Conservation (phyloP, 1,284 basidiomycete species). For the Exobasidium cylindrosporum region DNA sequence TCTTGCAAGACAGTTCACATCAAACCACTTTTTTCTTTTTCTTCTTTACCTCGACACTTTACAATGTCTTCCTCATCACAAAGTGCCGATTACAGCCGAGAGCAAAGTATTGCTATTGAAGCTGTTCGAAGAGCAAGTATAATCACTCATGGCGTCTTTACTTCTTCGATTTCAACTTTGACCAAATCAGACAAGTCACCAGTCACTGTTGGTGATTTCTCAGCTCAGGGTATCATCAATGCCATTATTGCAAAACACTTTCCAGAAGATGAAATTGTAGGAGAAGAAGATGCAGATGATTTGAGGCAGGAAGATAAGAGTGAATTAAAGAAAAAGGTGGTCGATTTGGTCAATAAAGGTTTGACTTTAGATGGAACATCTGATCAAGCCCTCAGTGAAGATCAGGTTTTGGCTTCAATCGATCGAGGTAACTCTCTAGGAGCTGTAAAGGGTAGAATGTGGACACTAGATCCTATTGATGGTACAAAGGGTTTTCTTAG, state of each 20-base stretch:
- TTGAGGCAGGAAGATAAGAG: constrained; percentile 56
- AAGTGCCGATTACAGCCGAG: constrained; percentile 55
- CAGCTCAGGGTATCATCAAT: constrained; percentile 52
- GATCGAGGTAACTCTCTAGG: constrained; percentile 81
- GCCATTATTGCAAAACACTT: constrained; percentile 62
- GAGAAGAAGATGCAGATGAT: constrained; percentile 89
- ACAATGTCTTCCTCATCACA: constrained; percentile 5
- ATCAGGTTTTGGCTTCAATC: constrained; percentile 74
- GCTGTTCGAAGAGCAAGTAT: constrained; percentile 84
- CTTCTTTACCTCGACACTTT: background rate
- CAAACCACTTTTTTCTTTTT: no score
- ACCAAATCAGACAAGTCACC: constrained; percentile 93
- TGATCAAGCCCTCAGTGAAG: constrained; percentile 34
- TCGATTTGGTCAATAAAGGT: constrained; percentile 78
- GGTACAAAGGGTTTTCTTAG: constrained; percentile 93
- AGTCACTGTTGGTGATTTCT: constrained; percentile 68
- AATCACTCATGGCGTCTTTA: constrained; percentile 74
- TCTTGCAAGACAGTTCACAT: no score
- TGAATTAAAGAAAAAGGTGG: constrained; percentile 67
- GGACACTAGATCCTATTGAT: constrained; percentile 89
- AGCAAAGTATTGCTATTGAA: constrained; percentile 74
- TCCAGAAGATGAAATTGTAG: constrained; percentile 82
- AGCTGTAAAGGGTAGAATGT: constrained; percentile 70
- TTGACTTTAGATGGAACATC: constrained; percentile 57
- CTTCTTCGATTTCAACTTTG: constrained; percentile 81